Base-by-base conservation (phyloP, 495 filamentous ascomycete genomes). In the Aspergillus ostianus region DNA sequence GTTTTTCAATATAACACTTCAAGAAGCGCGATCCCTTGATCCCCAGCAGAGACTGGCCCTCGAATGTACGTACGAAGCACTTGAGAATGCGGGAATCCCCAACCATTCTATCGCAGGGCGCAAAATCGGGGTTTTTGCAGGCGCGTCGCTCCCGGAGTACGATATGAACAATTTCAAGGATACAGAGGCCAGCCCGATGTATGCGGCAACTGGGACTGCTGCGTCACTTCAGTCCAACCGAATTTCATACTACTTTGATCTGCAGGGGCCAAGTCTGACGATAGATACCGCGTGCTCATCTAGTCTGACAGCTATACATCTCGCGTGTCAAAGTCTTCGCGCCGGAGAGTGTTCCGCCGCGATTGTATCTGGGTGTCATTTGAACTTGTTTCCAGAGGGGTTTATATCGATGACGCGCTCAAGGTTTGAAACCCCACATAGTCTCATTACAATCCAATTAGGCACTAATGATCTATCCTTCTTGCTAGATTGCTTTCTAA, bases 31-130 rank as follows among this genome's bases (percentile, higher is more conserved):
- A 58, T 61, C 64, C 10, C 71, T 78, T 61, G 76, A 79, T 52
- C 76, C 76, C 3, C 69, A 76, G 36, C 75, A 78, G 47, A 63
- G 77, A 10, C 62, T 83, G 10, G 66, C 82, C 18, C 73, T 88
- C 1, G 85, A 87, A 64, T 68, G 74, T n/a, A 74, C 79, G 13
- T 87, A 84, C 45, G 83, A 87, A 60, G 80, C 76, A 0, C 67
- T 87, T 15, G 84, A 87, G 32, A 56, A 56, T 48, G 61, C 61
- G 7, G 61, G 61, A 0, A 78, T 73, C 12, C 64, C 70, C 6
- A 56, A 56, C 2, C 18, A 29, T n/a, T 10, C 41, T 0, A 30
- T 56, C 17, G 21, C 41, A 7, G 21, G 19, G 7, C 54, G 45
- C 12, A 13, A 19, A 6, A 45, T 56, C 13, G 54, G 54, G 0